These are phyloP conservation scores for Podospora pseudocomata DNA, from an alignment of 495 filamentous ascomycete species.

Conservation along the genomic window DNA sequence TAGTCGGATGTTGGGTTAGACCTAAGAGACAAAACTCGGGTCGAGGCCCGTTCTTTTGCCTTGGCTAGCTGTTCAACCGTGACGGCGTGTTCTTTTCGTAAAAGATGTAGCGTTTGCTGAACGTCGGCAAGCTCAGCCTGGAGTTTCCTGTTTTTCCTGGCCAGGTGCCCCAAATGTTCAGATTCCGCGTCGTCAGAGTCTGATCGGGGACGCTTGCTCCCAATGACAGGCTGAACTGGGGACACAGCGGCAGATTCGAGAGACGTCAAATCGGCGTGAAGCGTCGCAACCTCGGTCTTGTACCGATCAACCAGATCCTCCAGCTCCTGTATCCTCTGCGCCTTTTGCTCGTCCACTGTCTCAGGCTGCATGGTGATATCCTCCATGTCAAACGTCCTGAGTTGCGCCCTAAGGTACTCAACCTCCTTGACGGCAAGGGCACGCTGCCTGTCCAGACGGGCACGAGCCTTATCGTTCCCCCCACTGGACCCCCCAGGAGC, in stretches of 20 bases:
- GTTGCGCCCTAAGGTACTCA: conserved; percentile 85
- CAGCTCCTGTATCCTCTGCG: conserved; percentile 71
- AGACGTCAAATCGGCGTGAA: conserved; percentile 68
- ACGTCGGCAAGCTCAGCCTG: conserved; percentile 71
- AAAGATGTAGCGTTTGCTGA: conserved; percentile 60
- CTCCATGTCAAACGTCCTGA: conserved; percentile 87
- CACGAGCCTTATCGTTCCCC: conserved; percentile 58
- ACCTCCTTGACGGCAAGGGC: conserved; percentile 85
- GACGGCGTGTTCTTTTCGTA: conserved; percentile 73
- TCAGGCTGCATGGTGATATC: conserved; percentile 79
- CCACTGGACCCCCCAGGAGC: conserved; percentile 35
- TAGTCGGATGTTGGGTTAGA: conserved; percentile 83
- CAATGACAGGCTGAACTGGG: conserved; percentile 33
- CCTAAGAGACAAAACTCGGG: conserved; percentile 80
- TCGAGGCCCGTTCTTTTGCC: conserved; percentile 69
- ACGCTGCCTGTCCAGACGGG: conserved; percentile 74
- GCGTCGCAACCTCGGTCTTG: conserved; percentile 71
- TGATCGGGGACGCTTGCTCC: conserved; percentile 55
- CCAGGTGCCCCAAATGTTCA: conserved; percentile 76
- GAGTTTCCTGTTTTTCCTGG: conserved; percentile 78
- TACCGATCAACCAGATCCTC: conserved; percentile 85
- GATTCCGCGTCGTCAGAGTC: conserved; percentile 52
- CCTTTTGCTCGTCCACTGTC: conserved; percentile 70
- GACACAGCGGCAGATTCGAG: conserved; percentile 43
- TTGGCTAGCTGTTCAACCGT: conserved; percentile 64